Conservation (phyloP, 2,329 filamentous ascomycete genomes). For the Trichoderma lentiforme region DNA sequence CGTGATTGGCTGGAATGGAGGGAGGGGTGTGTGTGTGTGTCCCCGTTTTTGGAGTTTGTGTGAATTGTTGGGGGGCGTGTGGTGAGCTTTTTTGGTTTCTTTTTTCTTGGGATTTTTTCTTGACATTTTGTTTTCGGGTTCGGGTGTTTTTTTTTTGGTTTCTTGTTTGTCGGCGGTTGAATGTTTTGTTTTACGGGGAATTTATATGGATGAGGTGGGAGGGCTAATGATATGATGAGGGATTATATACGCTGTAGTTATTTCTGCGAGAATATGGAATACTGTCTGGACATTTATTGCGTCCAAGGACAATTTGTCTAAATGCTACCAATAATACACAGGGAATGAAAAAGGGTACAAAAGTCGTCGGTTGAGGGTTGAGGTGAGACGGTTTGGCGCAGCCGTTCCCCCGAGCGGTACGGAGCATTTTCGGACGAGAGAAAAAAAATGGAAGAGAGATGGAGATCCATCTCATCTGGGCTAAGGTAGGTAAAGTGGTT, state of each 20-base stretch:
- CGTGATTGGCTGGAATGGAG: conserved; percentile 4
- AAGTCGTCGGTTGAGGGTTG: background rate
- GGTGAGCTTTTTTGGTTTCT: background rate
- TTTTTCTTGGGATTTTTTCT: background rate
- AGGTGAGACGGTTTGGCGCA: background rate
- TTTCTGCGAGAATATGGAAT: background rate
- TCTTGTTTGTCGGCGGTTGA: background rate
- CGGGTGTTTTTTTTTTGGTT: background rate
- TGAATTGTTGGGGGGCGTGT: conserved; percentile 4
- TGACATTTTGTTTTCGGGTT: background rate
- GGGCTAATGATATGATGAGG: accelerated
- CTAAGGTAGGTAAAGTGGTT: conserved; percentile 1
- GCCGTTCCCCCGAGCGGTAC: conserved; percentile 3
- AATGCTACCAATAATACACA: accelerated
- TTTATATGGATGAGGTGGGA: background rate
- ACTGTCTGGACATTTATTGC: background rate
- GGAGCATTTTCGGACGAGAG: background rate
- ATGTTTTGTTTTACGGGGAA: background rate
- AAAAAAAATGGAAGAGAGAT: background rate
- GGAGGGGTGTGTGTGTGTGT: background rate
- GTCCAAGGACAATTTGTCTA: background rate
- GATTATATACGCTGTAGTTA: background rate
- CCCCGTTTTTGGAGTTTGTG: background rate
- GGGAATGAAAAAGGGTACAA: background rate
- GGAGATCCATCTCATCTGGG: background rate